These are phyloP conservation scores for Escallonia herrerae DNA, from an alignment of 129 eudicot species.

Conservation along the genomic window DNA sequence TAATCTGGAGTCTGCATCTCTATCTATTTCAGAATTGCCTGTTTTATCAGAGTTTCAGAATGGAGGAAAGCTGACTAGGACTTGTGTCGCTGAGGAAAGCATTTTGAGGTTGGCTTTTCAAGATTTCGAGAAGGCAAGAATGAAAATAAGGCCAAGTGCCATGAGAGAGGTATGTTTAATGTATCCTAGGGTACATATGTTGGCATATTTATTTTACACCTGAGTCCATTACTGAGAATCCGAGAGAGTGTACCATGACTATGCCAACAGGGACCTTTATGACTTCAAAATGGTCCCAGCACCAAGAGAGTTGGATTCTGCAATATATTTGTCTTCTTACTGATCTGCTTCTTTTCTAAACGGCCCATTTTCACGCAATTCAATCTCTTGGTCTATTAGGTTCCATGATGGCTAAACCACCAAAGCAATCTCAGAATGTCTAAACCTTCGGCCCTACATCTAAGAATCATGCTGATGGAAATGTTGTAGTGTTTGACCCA, in stretches of 20 bases:
- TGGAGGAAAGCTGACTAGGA: conserved; percentile 6
- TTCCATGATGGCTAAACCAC: no score
- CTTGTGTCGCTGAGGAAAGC: conserved; percentile 6
- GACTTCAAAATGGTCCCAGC: neutral
- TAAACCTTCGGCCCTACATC: no score
- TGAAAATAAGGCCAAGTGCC: conserved; percentile 88
- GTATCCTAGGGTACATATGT: neutral
- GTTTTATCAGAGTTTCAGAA: conserved; percentile 12
- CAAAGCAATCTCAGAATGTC: no score
- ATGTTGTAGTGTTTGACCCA: no score
- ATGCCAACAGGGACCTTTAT: neutral
- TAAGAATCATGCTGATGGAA: no score
- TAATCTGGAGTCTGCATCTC: conserved; percentile 38
- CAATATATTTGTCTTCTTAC: neutral
- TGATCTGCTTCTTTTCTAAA: neutral
- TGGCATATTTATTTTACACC: no score
- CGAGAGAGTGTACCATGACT: neutral
- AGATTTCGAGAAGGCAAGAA: conserved; percentile 81
- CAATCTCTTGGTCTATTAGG: no score
- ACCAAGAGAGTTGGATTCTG: neutral
- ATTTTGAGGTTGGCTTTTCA: conserved; percentile 46
- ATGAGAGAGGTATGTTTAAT: conserved; percentile 86
- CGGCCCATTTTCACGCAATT: neutral
- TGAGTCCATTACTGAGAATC: neutral
- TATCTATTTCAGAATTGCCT: conserved; percentile 21